These are phyloP conservation scores for Diaporthe destruens DNA, from an alignment of 2,329 filamentous ascomycete genomes.

Conservation along the genomic window DNA sequence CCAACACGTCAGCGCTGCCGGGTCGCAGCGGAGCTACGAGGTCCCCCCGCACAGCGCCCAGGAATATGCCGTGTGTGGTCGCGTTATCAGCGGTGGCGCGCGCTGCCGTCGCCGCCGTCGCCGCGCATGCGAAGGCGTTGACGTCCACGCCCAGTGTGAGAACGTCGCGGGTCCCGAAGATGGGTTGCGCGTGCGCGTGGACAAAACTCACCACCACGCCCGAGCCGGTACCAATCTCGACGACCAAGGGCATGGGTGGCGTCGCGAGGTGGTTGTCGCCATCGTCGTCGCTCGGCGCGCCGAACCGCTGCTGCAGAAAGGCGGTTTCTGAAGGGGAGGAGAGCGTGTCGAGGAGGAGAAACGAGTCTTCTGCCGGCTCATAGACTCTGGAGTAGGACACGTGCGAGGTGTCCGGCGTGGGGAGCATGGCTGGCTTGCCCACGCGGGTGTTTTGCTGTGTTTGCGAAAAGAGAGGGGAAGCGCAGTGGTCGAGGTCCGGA, in stretches of 20 bases:
- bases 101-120: slow-evolving; percentile 78
- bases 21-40: slow-evolving; percentile 72
- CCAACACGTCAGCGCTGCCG: slow-evolving; percentile 79
- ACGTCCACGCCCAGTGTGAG: slow-evolving; percentile 85
- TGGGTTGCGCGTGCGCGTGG: slow-evolving; percentile 76
- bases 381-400: slow-evolving; percentile 91
- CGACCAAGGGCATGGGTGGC: slow-evolving; percentile 67
- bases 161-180: slow-evolving; percentile 80
- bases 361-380: slow-evolving; percentile 96
- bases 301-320: slow-evolving; percentile 77
- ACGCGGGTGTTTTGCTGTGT: not conserved
- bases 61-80: slow-evolving; percentile 61
- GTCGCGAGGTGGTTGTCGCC: slow-evolving; percentile 47
- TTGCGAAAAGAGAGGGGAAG: not conserved
- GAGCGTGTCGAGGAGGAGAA: slow-evolving; percentile 91
- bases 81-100: slow-evolving; percentile 55
- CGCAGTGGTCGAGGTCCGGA: not conserved
- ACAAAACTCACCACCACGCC: slow-evolving; percentile 94
- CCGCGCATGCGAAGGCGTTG: slow-evolving; percentile 84
- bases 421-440: slow-evolving; percentile 73
- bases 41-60: slow-evolving; percentile 79
- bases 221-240: slow-evolving; percentile 92
- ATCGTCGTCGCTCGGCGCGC: slow-evolving; percentile 37
- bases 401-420: slow-evolving; percentile 93
- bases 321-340: slow-evolving; percentile 76